A percentile compares a stretch with the other conserved stretches of the same genome.
Evolutionary conservation across 768 basidiomycete species (phyloP).

Genomic region (Lactarius pseudohatsudake): DNA sequence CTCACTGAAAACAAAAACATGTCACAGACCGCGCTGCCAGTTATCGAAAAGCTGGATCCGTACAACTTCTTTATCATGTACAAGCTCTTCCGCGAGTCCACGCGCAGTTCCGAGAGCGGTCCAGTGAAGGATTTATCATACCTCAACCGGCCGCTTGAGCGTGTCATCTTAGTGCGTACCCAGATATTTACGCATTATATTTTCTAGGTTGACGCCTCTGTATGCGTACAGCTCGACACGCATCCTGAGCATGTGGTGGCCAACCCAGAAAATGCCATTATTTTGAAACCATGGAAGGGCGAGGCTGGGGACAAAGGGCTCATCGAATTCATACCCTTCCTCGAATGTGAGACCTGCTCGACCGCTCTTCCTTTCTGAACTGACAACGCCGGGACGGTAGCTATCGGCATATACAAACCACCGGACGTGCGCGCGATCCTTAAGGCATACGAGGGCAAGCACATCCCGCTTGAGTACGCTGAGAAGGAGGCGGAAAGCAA

Average conservation of each 20-base stretch:
- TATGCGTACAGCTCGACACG: constrained; percentile 83
- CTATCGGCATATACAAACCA: constrained; percentile 89
- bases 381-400: constrained; percentile 41
- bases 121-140: constrained; percentile 96
- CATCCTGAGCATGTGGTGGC: constrained; percentile 70
- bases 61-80: constrained; percentile 88
- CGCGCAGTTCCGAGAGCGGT: constrained; percentile 76
- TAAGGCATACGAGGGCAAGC: constrained; percentile 79
- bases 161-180: constrained; percentile 18
- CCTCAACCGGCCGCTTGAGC: constrained; percentile 62
- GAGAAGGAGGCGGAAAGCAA: constrained; percentile 86
- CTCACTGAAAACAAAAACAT: background rate
- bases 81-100: constrained; percentile 90
- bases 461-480: constrained; percentile 87
- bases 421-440: constrained; percentile 87
- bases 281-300: constrained; percentile 86
- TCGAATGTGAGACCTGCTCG: constrained; percentile 67
- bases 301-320: constrained; percentile 73
- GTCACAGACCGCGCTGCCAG: constrained; percentile 75
- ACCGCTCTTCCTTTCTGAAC: background rate
- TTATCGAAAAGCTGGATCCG: constrained; percentile 92
- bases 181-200: background rate
- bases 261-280: constrained; percentile 87
- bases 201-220: constrained; percentile 64
- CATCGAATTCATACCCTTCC: constrained; percentile 92